Evolutionary conservation across 2,329 filamentous ascomycete species (phyloP), one percentile per base, ranked within the genome.

Genomic region (Exophiala sp.): DNA sequence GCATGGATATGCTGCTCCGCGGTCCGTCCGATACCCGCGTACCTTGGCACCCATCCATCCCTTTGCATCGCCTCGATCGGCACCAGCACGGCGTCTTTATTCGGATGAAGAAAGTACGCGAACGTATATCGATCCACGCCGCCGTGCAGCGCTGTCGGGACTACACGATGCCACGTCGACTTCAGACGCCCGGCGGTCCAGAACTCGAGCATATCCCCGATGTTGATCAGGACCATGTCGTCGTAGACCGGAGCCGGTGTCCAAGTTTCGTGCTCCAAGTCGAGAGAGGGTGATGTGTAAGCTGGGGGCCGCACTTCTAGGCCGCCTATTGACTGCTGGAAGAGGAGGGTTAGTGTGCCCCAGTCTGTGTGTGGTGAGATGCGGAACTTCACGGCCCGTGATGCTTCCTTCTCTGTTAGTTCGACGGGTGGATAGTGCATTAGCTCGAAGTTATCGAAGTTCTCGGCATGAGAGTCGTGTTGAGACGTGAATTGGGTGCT

Each of bases 341-440:
- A 58, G 39, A 58, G 52, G 5, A 58, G 47, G 2, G 56, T 56
- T 10, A 55, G 29, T 9, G 48, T 55, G n/a, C 56, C 56, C 49
- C 53, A 56, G 45, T 58, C 53, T 8, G 56, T 55, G 40, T 58
- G 56, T 1, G 55, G 51, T 8, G 52, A 52, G 52, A 58, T 58
- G 47, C 52, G 55, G 29, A 43, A 53, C n/a, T 43, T 43, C 9
- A 18, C 10, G 39, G 21, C 11, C 10, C 35, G 14, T 18, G 14
- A 32, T 42, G 24, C 49, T 44, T 29, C n/a, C 33, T 12, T 7
- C 46, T 10, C 12, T 14, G 36, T 40, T 21, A 20, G 49, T 4
- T n/a, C 32, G 42, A 57, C 43, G 21, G 55, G 50, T 6, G 51
- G 50, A 21, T 57, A 57, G 38, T 58, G 51, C 47, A 58, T 54